Percentiles rank a stretch among this genome's conserved stretches.
phyloP scores from a whole-genome alignment of 495 filamentous ascomycete genomes.

The Delitschia confertaspora region DNA sequence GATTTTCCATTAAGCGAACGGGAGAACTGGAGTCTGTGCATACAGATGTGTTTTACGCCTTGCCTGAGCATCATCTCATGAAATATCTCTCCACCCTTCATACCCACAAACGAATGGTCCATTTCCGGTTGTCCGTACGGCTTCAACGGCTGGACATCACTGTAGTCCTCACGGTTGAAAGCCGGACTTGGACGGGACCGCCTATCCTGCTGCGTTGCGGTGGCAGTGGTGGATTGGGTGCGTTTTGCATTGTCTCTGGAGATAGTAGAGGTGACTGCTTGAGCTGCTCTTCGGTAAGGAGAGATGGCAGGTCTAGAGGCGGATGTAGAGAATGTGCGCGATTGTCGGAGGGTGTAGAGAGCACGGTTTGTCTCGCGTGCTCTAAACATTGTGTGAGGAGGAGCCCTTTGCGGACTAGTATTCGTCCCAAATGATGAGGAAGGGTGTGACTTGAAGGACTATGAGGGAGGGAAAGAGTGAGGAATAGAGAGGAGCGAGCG shows the following conservation, averaged over 20 bases:
- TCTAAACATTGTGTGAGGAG: slow-evolving; percentile 4
- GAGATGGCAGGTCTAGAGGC: slow-evolving; percentile 30
- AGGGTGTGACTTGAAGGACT: neutral
- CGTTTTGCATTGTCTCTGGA: slow-evolving; percentile 24
- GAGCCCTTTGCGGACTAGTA: slow-evolving; percentile 5
- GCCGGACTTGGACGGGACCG: slow-evolving; percentile 34
- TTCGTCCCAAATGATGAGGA: neutral
- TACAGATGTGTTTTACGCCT: slow-evolving; percentile 72
- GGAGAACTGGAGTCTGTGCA: slow-evolving; percentile 15
- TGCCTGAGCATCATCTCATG: slow-evolving; percentile 98
- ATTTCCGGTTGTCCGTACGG: slow-evolving; percentile 35
- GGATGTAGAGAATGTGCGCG: slow-evolving; percentile 26
- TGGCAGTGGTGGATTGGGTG: slow-evolving; percentile 31
- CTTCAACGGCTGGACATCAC: slow-evolving; percentile 33
- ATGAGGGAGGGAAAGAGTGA: slow-evolving; percentile 1
- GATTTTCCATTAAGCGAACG: slow-evolving; percentile 10
- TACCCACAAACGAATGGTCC: slow-evolving; percentile 68
- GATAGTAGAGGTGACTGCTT: slow-evolving; percentile 24
- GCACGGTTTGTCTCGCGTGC: slow-evolving; percentile 17
- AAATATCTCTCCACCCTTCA: slow-evolving; percentile 93
- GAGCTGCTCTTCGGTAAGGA: slow-evolving; percentile 28
- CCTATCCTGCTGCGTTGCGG: slow-evolving; percentile 18
- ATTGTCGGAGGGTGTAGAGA: slow-evolving; percentile 11
- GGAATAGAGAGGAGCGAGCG: slow-evolving; percentile 5
- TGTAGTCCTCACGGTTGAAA: slow-evolving; percentile 37